Evolutionary conservation across 2,329 filamentous ascomycete genomes (phyloP).

Genomic region (Xylariaceae sp.): DNA sequence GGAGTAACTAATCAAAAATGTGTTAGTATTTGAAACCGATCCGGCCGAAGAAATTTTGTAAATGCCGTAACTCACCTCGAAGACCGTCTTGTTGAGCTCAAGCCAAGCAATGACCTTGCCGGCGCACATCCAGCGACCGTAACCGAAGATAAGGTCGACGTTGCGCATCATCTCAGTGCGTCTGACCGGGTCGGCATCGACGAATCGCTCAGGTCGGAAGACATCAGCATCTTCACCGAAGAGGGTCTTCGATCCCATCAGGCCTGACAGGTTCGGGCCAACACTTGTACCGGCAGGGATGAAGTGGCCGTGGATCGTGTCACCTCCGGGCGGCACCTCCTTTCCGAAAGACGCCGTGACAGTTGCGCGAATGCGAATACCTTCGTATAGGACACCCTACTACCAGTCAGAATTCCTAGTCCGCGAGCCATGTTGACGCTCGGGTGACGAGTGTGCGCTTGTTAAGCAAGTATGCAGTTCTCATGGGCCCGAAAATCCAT

Average conservation of each 20-base stretch:
- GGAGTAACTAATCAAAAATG: slow-evolving; percentile 17
- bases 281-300: slow-evolving; percentile 36
- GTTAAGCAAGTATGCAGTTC: background rate
- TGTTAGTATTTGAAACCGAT: background rate
- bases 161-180: slow-evolving; percentile 33
- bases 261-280: slow-evolving; percentile 32
- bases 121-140: slow-evolving; percentile 38
- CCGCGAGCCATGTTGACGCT: background rate
- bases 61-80: slow-evolving; percentile 34
- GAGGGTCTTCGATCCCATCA: slow-evolving; percentile 31
- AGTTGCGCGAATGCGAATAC: slow-evolving; percentile 35
- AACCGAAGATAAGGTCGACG: slow-evolving; percentile 38
- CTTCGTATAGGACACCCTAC: slow-evolving; percentile 36
- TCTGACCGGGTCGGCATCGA: slow-evolving; percentile 33
- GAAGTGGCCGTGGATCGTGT: slow-evolving; percentile 31
- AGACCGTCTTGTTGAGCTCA: slow-evolving; percentile 39
- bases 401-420: background rate
- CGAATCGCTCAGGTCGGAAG: slow-evolving; percentile 42
- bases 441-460: background rate
- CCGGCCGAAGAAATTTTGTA: background rate
- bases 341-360: slow-evolving; percentile 28
- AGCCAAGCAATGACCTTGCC: slow-evolving; percentile 40
- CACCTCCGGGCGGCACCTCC: slow-evolving; percentile 28
- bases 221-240: slow-evolving; percentile 36
- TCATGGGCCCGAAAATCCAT: too few relatives aligned